Evolutionary conservation across 768 basidiomycete genomes (phyloP), one percentile per base, ranked within the genome.

Genomic region (Auriscalpium vulgare): DNA sequence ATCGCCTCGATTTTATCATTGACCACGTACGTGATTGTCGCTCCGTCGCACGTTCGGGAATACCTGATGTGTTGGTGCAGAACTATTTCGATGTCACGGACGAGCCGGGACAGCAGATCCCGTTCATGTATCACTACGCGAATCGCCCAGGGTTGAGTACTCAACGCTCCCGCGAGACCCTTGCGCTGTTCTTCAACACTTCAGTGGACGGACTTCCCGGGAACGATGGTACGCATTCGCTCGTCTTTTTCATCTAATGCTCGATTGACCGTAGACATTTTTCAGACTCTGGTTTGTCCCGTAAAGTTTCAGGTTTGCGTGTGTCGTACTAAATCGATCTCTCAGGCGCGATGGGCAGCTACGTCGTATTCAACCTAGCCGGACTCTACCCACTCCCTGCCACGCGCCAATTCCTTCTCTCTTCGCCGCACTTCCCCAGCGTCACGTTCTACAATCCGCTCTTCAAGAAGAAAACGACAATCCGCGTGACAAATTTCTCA

Each of bases 81-180:
- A 71, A 72, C 43, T 85, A 82, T 65, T 84, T 84, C 57, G 83
- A 84, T 56, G 71, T 75, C 0, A 83, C 82, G 10, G 75, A 85
- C 63, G 84, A 85, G 61, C 83, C 83, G 0, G 83, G 82, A 3
- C 81, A 83, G 59, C 82, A 84, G 60, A 84, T 85, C 61, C 83
- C 83, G 0, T 83, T 77, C 66, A 84, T 84, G 83, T 84, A 84
- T 62, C 83, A 85, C 67, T 85, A 85, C 60, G 83, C 79, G 1
- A 78, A 84, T 63, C 70, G 72, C 2, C 83, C 84, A 0, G 82
- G 81, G 3, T 64, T 78, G 23, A 84, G 81, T 65, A 82, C 81
- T 2, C 78, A 80, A 61, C 68, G 77, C 16, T 77, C 81, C 35
- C 68, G 83, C 23, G 75, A 81, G 62, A 72, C 78, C n/a, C 78